Percentiles rank a stretch among this genome's conserved stretches.
These are phyloP conservation scores for Phascolomyces articulosus DNA, from an alignment of 371 early-diverging fungal genomes.

Conservation along the genomic window DNA sequence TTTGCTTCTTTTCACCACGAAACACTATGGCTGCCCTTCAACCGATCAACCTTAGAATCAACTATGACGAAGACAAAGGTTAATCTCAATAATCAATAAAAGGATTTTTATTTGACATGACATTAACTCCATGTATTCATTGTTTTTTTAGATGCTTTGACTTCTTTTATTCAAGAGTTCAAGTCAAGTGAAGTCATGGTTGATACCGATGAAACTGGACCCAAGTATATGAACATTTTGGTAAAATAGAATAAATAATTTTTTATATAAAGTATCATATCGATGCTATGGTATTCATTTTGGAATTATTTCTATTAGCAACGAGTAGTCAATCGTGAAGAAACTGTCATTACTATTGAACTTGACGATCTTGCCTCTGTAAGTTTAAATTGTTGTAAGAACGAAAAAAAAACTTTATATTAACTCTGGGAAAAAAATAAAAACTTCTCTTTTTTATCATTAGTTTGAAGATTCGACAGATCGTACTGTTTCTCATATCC, in stretches of 20 bases:
- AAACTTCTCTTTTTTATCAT: neutral
- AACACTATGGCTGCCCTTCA: slow-evolving; percentile 42
- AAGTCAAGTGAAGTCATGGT: slow-evolving; percentile 17
- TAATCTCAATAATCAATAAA: neutral
- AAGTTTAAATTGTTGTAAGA: slow-evolving; percentile 21
- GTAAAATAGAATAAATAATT: slow-evolving; percentile 27
- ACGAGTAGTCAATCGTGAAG: slow-evolving; percentile 62
- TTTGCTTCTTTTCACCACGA: neutral
- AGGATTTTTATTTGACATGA: neutral
- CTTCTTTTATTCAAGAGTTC: slow-evolving; percentile 31
- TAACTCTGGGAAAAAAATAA: no score
- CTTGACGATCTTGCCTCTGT: slow-evolving; percentile 64
- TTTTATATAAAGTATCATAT: no score
- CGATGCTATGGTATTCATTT: neutral
- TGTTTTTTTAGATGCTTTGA: slow-evolving; percentile 23
- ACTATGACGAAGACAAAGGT: slow-evolving; percentile 46
- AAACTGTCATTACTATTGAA: slow-evolving; percentile 58
- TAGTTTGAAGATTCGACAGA: slow-evolving; percentile 38
- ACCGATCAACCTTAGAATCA: slow-evolving; percentile 32
- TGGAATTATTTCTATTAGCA: slow-evolving; percentile 41
- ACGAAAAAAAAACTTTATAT: no score
- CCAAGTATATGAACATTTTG: slow-evolving; percentile 39
- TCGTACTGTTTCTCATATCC: slow-evolving; percentile 65
- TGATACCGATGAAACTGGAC: slow-evolving; percentile 21
- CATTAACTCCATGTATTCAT: neutral